phyloP scores from a whole-genome alignment of 768 basidiomycete species.

The Podaxis sp. region DNA sequence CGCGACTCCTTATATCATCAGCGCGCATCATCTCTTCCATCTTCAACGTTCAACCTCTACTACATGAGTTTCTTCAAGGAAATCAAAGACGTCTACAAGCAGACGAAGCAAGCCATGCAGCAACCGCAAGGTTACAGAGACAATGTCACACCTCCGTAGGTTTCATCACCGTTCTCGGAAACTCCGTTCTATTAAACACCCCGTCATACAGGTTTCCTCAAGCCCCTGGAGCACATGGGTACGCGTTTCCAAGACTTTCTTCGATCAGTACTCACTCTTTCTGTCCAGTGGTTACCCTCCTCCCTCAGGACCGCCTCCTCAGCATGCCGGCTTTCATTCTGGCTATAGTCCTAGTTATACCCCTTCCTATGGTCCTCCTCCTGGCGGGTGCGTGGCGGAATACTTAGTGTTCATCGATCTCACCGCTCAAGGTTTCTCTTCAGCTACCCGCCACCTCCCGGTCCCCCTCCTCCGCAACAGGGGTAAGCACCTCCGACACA shows the following conservation, averaged over 20 bases:
- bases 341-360: constrained; percentile 44
- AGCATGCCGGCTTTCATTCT: constrained; percentile 29
- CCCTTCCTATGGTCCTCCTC: constrained; percentile 31
- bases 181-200: neutral
- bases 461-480: neutral
- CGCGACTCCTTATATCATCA: neutral
- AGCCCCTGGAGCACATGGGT: constrained; percentile 28
- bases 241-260: neutral
- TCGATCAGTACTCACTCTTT: neutral
- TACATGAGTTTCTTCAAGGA: neutral
- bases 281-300: constrained; percentile 15
- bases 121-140: neutral
- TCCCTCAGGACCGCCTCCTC: constrained; percentile 22
- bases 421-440: neutral
- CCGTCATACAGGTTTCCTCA: constrained; percentile 26
- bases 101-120: neutral
- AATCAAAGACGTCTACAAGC: constrained; percentile 1
- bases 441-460: constrained; percentile 21
- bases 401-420: neutral
- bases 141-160: neutral
- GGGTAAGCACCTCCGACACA: neutral
- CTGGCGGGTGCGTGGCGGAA: constrained; percentile 13
- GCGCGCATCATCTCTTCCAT: neutral
- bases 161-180: neutral
- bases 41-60: neutral